Evolutionary conservation across 23 red algal genomes (phyloP), one percentile per base, ranked within the genome.

Genomic region (Gracilariopsis chorda): DNA sequence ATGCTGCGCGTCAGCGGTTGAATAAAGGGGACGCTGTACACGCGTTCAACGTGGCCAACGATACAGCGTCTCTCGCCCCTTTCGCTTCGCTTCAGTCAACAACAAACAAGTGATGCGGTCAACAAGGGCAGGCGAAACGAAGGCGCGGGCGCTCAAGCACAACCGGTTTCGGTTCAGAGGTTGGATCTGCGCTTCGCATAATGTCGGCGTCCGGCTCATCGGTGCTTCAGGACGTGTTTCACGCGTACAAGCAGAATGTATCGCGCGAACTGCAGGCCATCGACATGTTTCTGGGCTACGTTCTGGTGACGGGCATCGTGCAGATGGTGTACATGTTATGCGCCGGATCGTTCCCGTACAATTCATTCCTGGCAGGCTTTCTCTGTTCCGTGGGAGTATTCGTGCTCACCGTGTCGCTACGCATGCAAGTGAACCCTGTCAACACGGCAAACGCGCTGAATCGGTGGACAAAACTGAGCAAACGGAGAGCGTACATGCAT

Each of bases 341-440:
- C n/a, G 92, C 90, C 37, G 96, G 96, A 10, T 94, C 96, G 6
- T 98, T 95, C 75, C 96, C 96, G 25, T 98, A 95, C 84, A 98
- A 98, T 90, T 86, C 96, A 28, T 95, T 98, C 47, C 88, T 98
- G 30, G 92, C 65, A 1, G 96, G 77, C 13, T 93, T 93, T n/a
- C 73, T 95, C 30, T 98, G 79, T 29, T 21, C 48, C 58, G 63
- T 95, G 21, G 96, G 96, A 28, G 92, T 88, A 14, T 95, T 95
- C 75, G 92, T 98, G 47, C 78, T 98, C 35, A 95, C 93, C 28
- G 96, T 98, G 27, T 75, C 79, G 27, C 75, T 98, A 16, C 82
- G 96, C 43, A 95, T 98, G 96, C 96, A 98, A 48, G 34, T 95
- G n/a, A 51, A 92, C 48, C n/a, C 13, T 2, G 21, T n/a, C 32